A percentile compares a stretch with the other conserved stretches of the same genome.
Conservation (phyloP, 768 basidiomycete species). For the Pleurotus cornucopiae region DNA sequence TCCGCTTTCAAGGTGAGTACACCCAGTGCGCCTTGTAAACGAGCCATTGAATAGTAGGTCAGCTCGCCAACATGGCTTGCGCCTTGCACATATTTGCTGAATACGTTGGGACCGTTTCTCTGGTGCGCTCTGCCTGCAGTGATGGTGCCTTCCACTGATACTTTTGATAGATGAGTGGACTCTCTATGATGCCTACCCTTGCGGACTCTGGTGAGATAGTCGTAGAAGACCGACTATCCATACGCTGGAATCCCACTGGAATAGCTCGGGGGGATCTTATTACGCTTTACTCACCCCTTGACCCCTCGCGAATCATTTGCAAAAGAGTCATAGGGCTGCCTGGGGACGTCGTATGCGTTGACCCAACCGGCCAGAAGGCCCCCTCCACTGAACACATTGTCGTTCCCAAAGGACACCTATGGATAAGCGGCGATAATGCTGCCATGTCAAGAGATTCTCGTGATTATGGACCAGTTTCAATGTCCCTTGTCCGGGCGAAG, state of each 20-base stretch:
- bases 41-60: neutral
- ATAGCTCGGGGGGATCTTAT: slow-evolving; percentile 76
- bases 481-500: slow-evolving; percentile 69
- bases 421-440: slow-evolving; percentile 90
- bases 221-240: slow-evolving; percentile 58
- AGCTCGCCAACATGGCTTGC: slow-evolving; percentile 55
- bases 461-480: slow-evolving; percentile 87
- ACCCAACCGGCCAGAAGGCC: slow-evolving; percentile 68
- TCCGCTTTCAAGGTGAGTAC: slow-evolving; percentile 16
- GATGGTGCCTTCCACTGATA: neutral
- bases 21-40: neutral
- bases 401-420: slow-evolving; percentile 83
- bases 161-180: slow-evolving; percentile 53
- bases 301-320: slow-evolving; percentile 66
- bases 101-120: slow-evolving; percentile 53
- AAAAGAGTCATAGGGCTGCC: slow-evolving; percentile 90
- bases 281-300: slow-evolving; percentile 64
- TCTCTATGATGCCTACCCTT: slow-evolving; percentile 82
- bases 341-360: slow-evolving; percentile 85
- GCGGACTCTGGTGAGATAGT: slow-evolving; percentile 53
- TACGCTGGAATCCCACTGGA: slow-evolving; percentile 41
- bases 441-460: slow-evolving; percentile 83
- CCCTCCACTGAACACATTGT: slow-evolving; percentile 70
- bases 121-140: slow-evolving; percentile 31
- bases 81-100: slow-evolving; percentile 60